phyloP scores from a whole-genome alignment of 2,329 filamentous ascomycete species.

The Lachnellula hyalina region DNA sequence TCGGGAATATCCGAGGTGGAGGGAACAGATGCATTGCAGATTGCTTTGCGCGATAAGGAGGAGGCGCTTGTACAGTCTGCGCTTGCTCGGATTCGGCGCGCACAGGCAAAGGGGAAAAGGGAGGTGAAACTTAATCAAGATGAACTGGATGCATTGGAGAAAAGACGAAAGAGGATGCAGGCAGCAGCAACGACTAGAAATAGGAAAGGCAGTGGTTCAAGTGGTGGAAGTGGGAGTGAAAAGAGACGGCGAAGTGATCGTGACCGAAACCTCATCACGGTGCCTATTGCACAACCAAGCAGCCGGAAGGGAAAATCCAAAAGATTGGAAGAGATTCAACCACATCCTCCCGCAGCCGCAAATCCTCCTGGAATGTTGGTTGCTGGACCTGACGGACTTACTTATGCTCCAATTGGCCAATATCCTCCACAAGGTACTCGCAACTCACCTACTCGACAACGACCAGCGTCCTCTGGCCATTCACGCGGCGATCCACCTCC shows the following conservation, averaged over 20 bases:
- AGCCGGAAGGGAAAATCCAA: slow-evolving; percentile 32
- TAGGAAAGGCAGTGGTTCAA: slow-evolving; percentile 21
- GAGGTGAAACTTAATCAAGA: slow-evolving; percentile 76
- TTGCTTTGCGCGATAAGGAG: slow-evolving; percentile 60
- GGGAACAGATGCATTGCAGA: slow-evolving; percentile 45
- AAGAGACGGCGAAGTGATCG: slow-evolving; percentile 23
- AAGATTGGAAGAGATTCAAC: slow-evolving; percentile 28
- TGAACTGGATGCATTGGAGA: slow-evolving; percentile 76
- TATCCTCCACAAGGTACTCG: slow-evolving; percentile 32
- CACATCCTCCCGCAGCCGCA: slow-evolving; percentile 25
- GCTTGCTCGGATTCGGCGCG: slow-evolving; percentile 71
- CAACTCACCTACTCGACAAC: slow-evolving; percentile 30
- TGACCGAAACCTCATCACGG: slow-evolving; percentile 17
- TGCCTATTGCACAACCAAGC: slow-evolving; percentile 26
- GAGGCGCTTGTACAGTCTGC: slow-evolving; percentile 73
- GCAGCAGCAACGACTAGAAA: slow-evolving; percentile 22
- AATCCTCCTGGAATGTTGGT: slow-evolving; percentile 41
- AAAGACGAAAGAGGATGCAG: slow-evolving; percentile 53
- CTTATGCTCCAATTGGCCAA: slow-evolving; percentile 41
- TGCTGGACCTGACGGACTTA: slow-evolving; percentile 41
- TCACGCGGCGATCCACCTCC: slow-evolving; percentile 17
- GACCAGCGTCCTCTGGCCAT: slow-evolving; percentile 23
- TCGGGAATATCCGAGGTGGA: slow-evolving; percentile 45
- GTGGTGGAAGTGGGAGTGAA: slow-evolving; percentile 25
- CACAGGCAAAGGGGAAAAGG: slow-evolving; percentile 67